Evolutionary conservation across 176 grass and related monocot species (phyloP).

Genomic region (Carex cristatella): DNA sequence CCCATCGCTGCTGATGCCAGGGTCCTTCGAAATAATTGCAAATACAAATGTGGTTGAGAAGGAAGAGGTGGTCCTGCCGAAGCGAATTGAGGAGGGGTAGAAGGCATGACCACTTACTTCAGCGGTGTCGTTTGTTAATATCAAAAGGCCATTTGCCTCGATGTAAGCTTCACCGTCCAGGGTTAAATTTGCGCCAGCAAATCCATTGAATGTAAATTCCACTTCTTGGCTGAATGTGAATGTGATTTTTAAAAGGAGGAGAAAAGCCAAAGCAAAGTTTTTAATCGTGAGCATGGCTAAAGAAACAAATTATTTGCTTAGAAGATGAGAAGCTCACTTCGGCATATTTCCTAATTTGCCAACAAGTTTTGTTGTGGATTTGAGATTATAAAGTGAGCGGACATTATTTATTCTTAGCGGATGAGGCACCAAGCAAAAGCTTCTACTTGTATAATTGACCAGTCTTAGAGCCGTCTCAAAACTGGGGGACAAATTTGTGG

Average conservation of each 20-base stretch:
- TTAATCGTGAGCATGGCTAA: constrained; percentile 18
- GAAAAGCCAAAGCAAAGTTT: background rate
- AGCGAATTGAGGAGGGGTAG: constrained; percentile 29
- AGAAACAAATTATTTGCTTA: too few species aligned
- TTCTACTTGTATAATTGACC: too few species aligned
- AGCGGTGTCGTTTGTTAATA: constrained; percentile 44
- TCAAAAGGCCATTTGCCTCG: constrained; percentile 35
- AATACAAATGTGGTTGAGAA: constrained; percentile 33
- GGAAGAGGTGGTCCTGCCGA: constrained; percentile 34
- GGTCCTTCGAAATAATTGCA: constrained; percentile 31
- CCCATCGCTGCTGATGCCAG: constrained; percentile 50
- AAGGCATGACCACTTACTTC: constrained; percentile 37
- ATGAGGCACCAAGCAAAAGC: too few species aligned
- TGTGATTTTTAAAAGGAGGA: constrained; percentile 8
- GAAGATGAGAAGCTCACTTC: too few species aligned
- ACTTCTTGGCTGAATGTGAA: background rate
- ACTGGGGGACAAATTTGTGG: too few species aligned
- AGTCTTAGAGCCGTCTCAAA: too few species aligned
- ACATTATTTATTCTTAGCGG: too few species aligned
- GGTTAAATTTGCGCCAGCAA: constrained; percentile 26
- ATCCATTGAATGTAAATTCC: constrained; percentile 43
- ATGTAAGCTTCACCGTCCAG: constrained; percentile 34
- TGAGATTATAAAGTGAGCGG: too few species aligned
- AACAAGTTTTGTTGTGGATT: too few species aligned
- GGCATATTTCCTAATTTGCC: too few species aligned